Evolutionary conservation across 2,329 filamentous ascomycete species (phyloP).

Genomic region (Penicillium glabrum): DNA sequence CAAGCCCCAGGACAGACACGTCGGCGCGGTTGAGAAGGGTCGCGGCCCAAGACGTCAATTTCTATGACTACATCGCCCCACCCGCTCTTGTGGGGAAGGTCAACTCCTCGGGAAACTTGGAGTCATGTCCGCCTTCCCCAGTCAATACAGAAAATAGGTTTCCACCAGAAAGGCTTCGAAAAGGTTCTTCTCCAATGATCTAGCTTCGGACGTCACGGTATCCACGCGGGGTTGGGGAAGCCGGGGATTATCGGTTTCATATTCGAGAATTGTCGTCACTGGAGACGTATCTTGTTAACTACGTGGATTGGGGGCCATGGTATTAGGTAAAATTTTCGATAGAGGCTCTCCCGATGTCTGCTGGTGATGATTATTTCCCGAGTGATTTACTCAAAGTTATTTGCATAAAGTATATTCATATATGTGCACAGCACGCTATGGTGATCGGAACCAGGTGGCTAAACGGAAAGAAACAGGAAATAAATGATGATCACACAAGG

Average conservation of each 20-base stretch:
- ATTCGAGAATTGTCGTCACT: neutral
- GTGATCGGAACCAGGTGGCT: neutral
- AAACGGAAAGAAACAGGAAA: neutral
- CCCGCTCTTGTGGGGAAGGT: slow-evolving; percentile 6
- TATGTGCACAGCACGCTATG: neutral
- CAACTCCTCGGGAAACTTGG: neutral
- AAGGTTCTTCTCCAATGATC: neutral
- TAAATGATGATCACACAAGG: slow-evolving; percentile 20
- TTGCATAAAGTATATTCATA: neutral
- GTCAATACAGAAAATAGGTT: neutral
- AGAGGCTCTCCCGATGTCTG: too few relatives aligned
- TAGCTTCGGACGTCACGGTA: neutral
- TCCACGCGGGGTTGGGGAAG: neutral
- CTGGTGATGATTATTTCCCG: neutral
- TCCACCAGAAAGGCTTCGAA: neutral
- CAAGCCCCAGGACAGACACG: neutral
- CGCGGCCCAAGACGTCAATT: slow-evolving; percentile 5
- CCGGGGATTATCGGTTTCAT: neutral
- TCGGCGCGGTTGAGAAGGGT: neutral
- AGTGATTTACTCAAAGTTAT: neutral
- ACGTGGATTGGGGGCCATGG: too few relatives aligned
- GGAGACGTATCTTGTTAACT: too few relatives aligned
- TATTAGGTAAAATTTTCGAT: too few relatives aligned
- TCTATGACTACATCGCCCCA: slow-evolving; percentile 28
- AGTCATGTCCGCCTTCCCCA: neutral